phyloP scores from a whole-genome alignment of 371 early-diverging fungal genomes.

The Syncephalastrum contaminatum region DNA sequence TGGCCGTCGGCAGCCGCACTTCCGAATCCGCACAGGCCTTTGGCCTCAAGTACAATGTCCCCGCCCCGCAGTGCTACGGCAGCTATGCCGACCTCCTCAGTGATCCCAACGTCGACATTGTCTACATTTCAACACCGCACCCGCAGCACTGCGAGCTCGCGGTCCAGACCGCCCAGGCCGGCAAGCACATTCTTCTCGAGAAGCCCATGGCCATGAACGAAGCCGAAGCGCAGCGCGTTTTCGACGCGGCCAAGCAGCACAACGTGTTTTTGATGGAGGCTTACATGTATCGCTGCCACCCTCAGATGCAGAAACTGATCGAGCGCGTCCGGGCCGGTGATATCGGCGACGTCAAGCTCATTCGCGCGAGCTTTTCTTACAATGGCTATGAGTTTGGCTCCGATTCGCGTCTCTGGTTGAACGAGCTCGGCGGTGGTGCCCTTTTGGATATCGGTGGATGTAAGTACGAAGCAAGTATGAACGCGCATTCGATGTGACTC shows the following conservation, averaged over 20 bases:
- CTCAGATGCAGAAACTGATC: constrained; percentile 35
- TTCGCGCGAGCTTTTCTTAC: constrained; percentile 40
- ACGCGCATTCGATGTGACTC: too few species aligned
- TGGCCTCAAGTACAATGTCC: constrained; percentile 27
- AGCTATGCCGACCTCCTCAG: constrained; percentile 34
- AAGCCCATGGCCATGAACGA: constrained; percentile 53
- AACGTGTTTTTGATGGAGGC: constrained; percentile 49
- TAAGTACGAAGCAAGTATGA: constrained; percentile 15
- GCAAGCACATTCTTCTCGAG: constrained; percentile 50
- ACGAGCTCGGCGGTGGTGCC: constrained; percentile 48
- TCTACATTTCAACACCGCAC: constrained; percentile 49
- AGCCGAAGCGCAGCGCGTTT: constrained; percentile 28
- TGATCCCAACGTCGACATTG: constrained; percentile 40
- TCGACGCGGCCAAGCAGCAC: constrained; percentile 29
- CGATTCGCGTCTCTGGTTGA: constrained; percentile 41
- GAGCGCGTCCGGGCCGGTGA: constrained; percentile 28
- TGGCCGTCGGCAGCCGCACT: constrained; percentile 46
- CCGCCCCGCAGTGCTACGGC: constrained; percentile 22
- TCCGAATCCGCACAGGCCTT: constrained; percentile 28
- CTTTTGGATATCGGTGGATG: constrained; percentile 53
- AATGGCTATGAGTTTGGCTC: constrained; percentile 36
- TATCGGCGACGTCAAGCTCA: constrained; percentile 39
- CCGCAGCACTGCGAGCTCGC: constrained; percentile 46
- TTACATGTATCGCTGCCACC: constrained; percentile 53
- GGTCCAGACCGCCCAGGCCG: constrained; percentile 24